Percentiles rank a stretch among this genome's conserved stretches.
These are phyloP conservation scores for Fraxinus baroniana DNA, from an alignment of 305 asterid species.

Conservation along the genomic window DNA sequence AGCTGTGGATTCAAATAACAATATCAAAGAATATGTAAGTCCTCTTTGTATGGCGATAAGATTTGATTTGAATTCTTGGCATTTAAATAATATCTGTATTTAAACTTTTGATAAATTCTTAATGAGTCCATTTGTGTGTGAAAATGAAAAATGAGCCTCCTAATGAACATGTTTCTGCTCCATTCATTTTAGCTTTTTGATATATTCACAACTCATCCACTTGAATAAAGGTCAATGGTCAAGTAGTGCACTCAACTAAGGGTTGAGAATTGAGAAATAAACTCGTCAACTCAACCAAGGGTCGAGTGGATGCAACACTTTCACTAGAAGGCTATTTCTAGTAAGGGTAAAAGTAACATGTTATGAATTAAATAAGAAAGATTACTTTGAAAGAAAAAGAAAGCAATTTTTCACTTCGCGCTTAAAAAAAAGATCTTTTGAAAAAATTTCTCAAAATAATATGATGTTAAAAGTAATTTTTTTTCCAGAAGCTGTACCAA, in stretches of 20 bases:
- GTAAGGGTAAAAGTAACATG: neutral
- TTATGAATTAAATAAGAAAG: neutral
- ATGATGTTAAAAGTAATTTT: neutral
- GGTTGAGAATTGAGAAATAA: too few relatives aligned
- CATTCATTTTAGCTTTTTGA: too few relatives aligned
- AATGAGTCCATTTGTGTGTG: too few relatives aligned
- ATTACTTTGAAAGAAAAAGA: neutral
- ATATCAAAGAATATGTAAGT: neutral
- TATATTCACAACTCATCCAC: too few relatives aligned
- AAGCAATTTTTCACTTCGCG: neutral
- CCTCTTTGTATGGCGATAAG: neutral
- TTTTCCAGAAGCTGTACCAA: neutral
- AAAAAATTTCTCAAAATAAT: neutral
- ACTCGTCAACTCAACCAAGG: neutral
- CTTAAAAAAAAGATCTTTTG: neutral
- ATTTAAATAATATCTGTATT: too few relatives aligned
- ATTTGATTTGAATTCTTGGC: neutral
- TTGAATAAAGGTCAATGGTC: too few relatives aligned
- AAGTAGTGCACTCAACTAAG: too few relatives aligned
- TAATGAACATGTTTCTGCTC: too few relatives aligned
- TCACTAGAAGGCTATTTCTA: too few relatives aligned
- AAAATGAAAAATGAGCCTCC: too few relatives aligned
- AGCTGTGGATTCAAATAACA: constrained; percentile 45
- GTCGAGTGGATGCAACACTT: neutral
- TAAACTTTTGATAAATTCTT: too few relatives aligned